Conservation (phyloP, 1,139 yeast genomes). For the Geotrichum carabidarum region DNA sequence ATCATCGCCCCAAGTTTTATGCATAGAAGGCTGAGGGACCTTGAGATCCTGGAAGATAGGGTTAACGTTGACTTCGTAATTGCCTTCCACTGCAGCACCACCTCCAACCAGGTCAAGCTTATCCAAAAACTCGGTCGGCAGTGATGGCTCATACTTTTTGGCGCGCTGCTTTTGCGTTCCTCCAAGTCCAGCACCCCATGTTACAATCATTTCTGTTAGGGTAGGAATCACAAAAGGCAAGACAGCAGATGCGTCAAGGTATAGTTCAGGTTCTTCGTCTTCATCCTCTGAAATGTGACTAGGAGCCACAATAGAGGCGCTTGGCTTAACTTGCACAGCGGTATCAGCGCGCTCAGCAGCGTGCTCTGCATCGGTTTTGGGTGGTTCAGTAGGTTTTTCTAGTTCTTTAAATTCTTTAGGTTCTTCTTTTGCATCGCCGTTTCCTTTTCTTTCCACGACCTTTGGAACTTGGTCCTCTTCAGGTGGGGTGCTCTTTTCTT, state of each 20-base stretch:
- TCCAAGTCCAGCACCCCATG: constrained; percentile 43
- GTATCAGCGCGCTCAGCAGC: constrained; percentile 18
- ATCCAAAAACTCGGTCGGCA: constrained; percentile 40
- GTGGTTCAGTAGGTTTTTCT: constrained; percentile 1
- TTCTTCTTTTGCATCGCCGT: constrained; percentile 4
- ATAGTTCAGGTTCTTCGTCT: constrained; percentile 27
- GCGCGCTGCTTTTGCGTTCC: constrained; percentile 38
- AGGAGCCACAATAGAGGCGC: constrained; percentile 16
- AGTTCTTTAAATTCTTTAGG: neutral
- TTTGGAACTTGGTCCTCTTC: constrained; percentile 10
- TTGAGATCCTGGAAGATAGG: constrained; percentile 27
- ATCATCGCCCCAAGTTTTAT: constrained; percentile 33
- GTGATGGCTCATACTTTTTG: constrained; percentile 37
- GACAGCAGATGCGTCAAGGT: constrained; percentile 34
- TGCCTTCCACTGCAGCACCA: constrained; percentile 9
- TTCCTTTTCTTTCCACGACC: constrained; percentile 7
- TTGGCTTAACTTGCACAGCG: constrained; percentile 15
- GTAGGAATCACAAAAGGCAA: constrained; percentile 40
- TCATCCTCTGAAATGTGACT: constrained; percentile 21
- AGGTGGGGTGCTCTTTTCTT: constrained; percentile 1
- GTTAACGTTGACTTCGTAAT: constrained; percentile 14
- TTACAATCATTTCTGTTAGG: constrained; percentile 38
- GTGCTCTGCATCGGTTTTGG: constrained; percentile 20
- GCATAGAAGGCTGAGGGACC: constrained; percentile 31
- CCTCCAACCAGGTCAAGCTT: constrained; percentile 31